These are phyloP conservation scores for Pestalotiopsis sp. DNA, from an alignment of 2,329 filamentous ascomycete species.

Conservation along the genomic window DNA sequence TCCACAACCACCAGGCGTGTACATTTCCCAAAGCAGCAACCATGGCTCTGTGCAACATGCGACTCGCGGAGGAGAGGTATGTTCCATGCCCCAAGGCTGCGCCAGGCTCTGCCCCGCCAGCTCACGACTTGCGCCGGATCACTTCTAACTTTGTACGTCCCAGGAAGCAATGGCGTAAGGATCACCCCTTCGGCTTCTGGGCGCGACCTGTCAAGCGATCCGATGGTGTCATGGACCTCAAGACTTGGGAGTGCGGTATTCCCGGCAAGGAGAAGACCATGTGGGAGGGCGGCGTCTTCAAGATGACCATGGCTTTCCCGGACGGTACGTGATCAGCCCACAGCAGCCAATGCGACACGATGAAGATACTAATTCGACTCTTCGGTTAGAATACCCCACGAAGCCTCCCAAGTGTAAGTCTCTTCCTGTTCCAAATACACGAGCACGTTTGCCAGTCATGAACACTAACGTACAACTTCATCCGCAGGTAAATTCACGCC, in stretches of 20 bases:
- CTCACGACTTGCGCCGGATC: slow-evolving; percentile 14
- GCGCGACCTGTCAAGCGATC: slow-evolving; percentile 82
- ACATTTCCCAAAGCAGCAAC: not conserved
- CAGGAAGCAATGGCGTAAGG: slow-evolving; percentile 95
- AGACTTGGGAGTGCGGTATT: slow-evolving; percentile 95
- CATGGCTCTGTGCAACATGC: slow-evolving; percentile 89
- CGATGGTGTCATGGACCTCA: slow-evolving; percentile 84
- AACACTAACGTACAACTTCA: not conserved
- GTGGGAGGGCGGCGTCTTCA: slow-evolving; percentile 98
- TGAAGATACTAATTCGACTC: slow-evolving; percentile 19
- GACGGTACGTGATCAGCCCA: slow-evolving; percentile 67
- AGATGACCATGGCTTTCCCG: slow-evolving; percentile 88
- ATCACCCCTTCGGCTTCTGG: slow-evolving; percentile 97
- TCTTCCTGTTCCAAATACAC: not conserved
- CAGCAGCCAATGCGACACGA: slow-evolving; percentile 16
- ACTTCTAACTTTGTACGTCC: slow-evolving; percentile 1
- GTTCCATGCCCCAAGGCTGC: slow-evolving; percentile 24
- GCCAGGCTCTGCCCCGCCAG: not conserved
- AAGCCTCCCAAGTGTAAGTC: slow-evolving; percentile 96
- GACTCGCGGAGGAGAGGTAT: slow-evolving; percentile 86
- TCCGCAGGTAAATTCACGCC: slow-evolving; percentile 88
- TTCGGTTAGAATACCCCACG: slow-evolving; percentile 82
- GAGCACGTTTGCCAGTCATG: not conserved
- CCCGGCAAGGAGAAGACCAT: slow-evolving; percentile 96
- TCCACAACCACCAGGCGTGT: not conserved